Conservation (phyloP, 176 grass and related monocot species). For the Aegilops speltoides region DNA sequence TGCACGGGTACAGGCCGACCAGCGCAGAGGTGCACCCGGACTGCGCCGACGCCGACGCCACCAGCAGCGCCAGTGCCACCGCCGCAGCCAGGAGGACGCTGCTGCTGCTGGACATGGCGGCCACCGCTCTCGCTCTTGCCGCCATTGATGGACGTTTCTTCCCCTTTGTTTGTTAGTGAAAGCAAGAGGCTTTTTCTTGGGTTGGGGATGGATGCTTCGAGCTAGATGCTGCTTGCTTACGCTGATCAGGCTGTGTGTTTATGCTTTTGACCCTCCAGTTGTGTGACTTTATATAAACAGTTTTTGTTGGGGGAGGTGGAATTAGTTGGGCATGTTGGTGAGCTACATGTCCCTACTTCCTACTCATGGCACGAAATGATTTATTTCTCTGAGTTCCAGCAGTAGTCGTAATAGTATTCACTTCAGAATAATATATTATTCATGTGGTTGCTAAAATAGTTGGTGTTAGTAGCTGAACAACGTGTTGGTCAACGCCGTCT, state of each 20-base stretch:
- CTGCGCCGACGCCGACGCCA: conserved; percentile 41
- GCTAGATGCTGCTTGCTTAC: too few relatives aligned
- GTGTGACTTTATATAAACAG: too few relatives aligned
- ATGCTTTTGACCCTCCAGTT: too few relatives aligned
- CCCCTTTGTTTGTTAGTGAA: too few relatives aligned
- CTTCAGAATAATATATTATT: not conserved
- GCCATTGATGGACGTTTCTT: too few relatives aligned
- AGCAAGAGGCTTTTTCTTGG: too few relatives aligned
- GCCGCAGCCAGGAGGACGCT: not conserved
- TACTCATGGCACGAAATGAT: not conserved
- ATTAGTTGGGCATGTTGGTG: conserved; percentile 30
- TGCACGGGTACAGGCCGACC: conserved; percentile 74
- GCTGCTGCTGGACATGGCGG: too few relatives aligned
- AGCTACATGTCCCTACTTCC: conserved; percentile 35
- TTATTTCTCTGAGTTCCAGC: not conserved
- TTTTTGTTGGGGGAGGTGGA: not conserved
- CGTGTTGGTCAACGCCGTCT: not conserved
- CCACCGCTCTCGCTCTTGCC: not conserved
- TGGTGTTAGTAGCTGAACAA: not conserved
- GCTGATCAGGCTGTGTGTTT: too few relatives aligned
- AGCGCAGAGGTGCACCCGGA: conserved; percentile 56
- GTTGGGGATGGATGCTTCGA: too few relatives aligned
- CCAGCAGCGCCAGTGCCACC: conserved; percentile 14
- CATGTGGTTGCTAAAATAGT: not conserved
- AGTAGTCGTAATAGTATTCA: not conserved